Evolutionary conservation across 2,329 filamentous ascomycete genomes (phyloP).

Genomic region (Aspergillus niger): DNA sequence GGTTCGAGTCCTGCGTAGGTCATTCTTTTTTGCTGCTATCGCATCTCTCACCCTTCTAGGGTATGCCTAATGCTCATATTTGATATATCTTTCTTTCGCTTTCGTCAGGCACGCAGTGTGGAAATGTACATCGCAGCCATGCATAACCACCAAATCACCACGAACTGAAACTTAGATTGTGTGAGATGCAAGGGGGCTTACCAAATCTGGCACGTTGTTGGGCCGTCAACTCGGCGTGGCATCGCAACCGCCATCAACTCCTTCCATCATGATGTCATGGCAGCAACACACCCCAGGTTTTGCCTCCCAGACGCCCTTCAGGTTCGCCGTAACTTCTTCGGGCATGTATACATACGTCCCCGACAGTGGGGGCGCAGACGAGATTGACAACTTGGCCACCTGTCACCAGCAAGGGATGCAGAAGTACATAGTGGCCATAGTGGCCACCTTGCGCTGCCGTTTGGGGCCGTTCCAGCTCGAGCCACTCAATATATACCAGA

Average conservation of each 20-base stretch:
- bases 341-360: not conserved
- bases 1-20: conserved; percentile 48
- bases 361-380: not conserved
- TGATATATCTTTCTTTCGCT: not conserved
- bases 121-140: not conserved
- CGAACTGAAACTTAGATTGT: not conserved
- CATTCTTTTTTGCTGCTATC: conserved; percentile 27
- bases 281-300: not conserved
- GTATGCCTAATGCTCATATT: not conserved
- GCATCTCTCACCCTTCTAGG: not conserved
- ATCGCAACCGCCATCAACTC: not conserved
- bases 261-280: not conserved
- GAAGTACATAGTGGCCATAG: not conserved
- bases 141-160: not conserved
- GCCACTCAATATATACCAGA: not conserved
- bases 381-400: not conserved
- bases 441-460: conserved; percentile 1
- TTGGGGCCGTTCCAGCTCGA: not conserved
- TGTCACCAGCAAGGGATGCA: not conserved
- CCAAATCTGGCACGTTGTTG: not conserved
- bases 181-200: not conserved
- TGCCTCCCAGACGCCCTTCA: not conserved
- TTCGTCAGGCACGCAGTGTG: not conserved
- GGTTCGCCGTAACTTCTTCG: not conserved
- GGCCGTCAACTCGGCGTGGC: not conserved